A percentile compares a stretch with the other conserved stretches of the same genome.
Evolutionary conservation across 1,139 yeast genomes (phyloP).

Genomic region (Yamadazyma dushanensis): DNA sequence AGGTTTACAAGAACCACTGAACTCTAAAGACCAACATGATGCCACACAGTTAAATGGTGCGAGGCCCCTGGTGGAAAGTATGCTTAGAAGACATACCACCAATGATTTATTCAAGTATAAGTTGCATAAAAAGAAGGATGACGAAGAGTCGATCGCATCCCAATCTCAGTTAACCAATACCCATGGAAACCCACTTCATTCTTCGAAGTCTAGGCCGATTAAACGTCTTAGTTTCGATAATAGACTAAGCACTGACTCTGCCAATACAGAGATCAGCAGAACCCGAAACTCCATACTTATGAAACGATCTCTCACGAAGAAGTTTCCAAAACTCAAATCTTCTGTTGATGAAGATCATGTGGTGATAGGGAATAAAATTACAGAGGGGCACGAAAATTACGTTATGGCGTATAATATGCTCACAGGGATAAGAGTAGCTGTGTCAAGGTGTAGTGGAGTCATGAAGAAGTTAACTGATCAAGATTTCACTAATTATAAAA

Average conservation of each 20-base stretch:
- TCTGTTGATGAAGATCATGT: conserved; percentile 62
- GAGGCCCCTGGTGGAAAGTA: not conserved
- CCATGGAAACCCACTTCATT: not conserved
- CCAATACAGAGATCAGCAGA: conserved; percentile 36
- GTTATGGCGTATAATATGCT: conserved; percentile 96
- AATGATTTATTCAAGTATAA: conserved; percentile 15
- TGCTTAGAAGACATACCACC: conserved; percentile 17
- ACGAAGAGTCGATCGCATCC: not conserved
- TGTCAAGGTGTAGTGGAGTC: conserved; percentile 84
- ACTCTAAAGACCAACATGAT: too few relatives aligned
- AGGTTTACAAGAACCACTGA: too few relatives aligned
- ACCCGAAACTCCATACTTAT: conserved; percentile 43
- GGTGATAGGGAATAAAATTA: conserved; percentile 75
- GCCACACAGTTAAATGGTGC: too few relatives aligned
- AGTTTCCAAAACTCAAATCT: conserved; percentile 31
- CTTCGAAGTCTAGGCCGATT: conserved; percentile 4
- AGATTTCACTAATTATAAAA: conserved; percentile 72
- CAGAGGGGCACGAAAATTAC: conserved; percentile 91
- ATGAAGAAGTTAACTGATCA: conserved; percentile 69
- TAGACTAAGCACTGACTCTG: conserved; percentile 15
- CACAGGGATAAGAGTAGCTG: conserved; percentile 95
- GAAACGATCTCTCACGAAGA: conserved; percentile 35
- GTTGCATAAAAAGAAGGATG: conserved; percentile 6
- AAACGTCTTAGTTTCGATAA: conserved; percentile 9
- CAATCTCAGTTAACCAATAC: not conserved